Base-by-base conservation (phyloP, 164 flowering plant species). In the Buxus sempervirens region DNA sequence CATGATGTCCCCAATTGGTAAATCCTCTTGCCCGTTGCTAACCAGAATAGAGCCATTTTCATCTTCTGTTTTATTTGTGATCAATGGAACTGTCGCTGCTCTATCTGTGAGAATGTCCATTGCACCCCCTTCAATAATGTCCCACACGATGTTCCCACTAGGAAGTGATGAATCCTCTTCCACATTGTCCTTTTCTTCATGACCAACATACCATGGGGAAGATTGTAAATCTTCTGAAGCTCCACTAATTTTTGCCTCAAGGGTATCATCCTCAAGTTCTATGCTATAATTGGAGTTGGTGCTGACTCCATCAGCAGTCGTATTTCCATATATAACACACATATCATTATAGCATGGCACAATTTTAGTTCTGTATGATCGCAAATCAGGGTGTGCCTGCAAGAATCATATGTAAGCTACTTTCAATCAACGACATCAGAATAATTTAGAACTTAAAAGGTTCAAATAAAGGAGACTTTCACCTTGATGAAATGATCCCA, bases 401-500 rank as follows among this genome's bases (percentile, higher is more conserved):
- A 72, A 64, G 58, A 23, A 28, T n/a, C 18, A 55, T 24, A 49
- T 9, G 32, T 18, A 25, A 63, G 60, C 45, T 28, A 63, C 49
- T 18, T 19, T 25, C 60, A 53, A 61, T 59, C 36, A 28, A 59
- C 41, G 66, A 42, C 45, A 18, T 20, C 54, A 66, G 18, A 24
- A 10, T 41, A 5, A 36, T n/a, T 22, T 28, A 0, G 6, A 2
- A 61, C 9, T 22, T 16, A 15, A 4, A 10, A 25, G 49, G 25
- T 36, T 24, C 7, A 26, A 8, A 48, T 45, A 15, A 45, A 38
- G 9, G 42, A 73, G 21, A 22, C 63, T 27, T 14, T 32, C 32
- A 87, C 91, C 89, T 83, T 82, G 72, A 82, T 68, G 72, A 85
- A 83, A 55, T 80, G 79, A 71, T 85, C 86, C 91, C 91, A 87